Conservation (phyloP, 2,329 filamentous ascomycete species). For the Oidium heveae region DNA sequence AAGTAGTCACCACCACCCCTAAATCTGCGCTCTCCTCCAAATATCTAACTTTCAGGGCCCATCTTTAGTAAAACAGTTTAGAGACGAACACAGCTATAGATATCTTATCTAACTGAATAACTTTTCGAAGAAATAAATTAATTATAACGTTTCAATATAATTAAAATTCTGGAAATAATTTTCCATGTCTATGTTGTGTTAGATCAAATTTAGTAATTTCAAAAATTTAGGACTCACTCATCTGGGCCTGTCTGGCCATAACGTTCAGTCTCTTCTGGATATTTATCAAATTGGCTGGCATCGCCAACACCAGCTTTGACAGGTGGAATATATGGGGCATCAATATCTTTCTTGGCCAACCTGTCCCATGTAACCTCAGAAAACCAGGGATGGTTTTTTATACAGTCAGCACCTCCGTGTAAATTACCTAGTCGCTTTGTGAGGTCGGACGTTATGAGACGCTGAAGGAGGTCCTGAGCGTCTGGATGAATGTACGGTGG, state of each 20-base stretch:
- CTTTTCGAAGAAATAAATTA: too few relatives aligned
- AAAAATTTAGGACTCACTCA: constrained; percentile 40
- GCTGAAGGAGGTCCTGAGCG: constrained; percentile 74
- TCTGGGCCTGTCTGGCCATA: constrained; percentile 63
- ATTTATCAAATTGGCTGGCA: constrained; percentile 92
- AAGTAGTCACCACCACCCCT: too few relatives aligned
- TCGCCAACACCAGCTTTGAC: constrained; percentile 86
- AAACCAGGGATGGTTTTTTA: constrained; percentile 93
- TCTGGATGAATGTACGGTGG: constrained; percentile 87
- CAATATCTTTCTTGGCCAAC: constrained; percentile 83
- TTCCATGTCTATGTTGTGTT: background rate
- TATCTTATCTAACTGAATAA: too few relatives aligned
- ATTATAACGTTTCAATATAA: background rate
- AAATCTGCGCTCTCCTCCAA: too few relatives aligned
- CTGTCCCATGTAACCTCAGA: constrained; percentile 95
- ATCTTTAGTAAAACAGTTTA: too few relatives aligned
- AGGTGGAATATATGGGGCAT: constrained; percentile 89
- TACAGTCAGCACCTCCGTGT: constrained; percentile 70
- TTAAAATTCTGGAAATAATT: background rate
- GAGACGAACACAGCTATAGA: too few relatives aligned
- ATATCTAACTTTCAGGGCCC: too few relatives aligned
- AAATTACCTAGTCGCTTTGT: constrained; percentile 89
- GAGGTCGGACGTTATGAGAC: constrained; percentile 80
- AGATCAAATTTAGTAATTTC: background rate
- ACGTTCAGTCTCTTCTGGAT: constrained; percentile 85